Evolutionary conservation across 2,329 filamentous ascomycete species (phyloP).

Genomic region (Mycosphaerella sp.): DNA sequence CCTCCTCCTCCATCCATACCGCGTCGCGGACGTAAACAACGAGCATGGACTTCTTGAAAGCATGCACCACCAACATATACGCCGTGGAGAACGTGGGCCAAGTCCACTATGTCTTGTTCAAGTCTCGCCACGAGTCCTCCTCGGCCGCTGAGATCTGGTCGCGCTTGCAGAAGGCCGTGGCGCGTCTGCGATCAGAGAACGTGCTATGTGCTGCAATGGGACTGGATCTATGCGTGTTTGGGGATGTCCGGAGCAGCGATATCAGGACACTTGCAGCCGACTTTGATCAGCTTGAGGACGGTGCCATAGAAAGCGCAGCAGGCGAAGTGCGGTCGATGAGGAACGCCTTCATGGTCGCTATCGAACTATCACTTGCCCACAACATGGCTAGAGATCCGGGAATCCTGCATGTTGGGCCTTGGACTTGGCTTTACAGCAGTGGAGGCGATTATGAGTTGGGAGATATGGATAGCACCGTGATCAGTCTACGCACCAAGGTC

Average conservation of each 20-base stretch:
- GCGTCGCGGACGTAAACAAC: conserved; percentile 5
- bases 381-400: conserved; percentile 12
- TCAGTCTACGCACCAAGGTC: conserved; percentile 15
- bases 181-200: conserved; percentile 16
- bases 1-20: conserved; percentile 15
- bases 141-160: conserved; percentile 1
- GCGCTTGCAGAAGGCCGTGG: conserved; percentile 8
- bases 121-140: conserved; percentile 3
- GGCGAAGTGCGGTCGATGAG: conserved; percentile 4
- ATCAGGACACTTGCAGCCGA: background rate
- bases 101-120: conserved; percentile 13
- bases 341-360: conserved; percentile 24
- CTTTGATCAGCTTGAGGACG: background rate
- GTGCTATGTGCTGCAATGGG: conserved; percentile 17
- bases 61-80: conserved; percentile 33
- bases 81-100: conserved; percentile 18
- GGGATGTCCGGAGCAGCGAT: background rate
- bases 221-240: conserved; percentile 18
- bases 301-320: conserved; percentile 1
- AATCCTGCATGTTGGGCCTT: conserved; percentile 17
- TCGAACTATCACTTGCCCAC: conserved; percentile 20
- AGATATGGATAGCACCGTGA: conserved; percentile 5
- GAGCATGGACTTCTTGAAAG: conserved; percentile 34
- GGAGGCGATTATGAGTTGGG: background rate
- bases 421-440: conserved; percentile 20